Percentiles rank a stretch among this genome's conserved stretches.
Conservation (phyloP, 1,284 basidiomycete species). For the Fistulinella cinereoalba region DNA sequence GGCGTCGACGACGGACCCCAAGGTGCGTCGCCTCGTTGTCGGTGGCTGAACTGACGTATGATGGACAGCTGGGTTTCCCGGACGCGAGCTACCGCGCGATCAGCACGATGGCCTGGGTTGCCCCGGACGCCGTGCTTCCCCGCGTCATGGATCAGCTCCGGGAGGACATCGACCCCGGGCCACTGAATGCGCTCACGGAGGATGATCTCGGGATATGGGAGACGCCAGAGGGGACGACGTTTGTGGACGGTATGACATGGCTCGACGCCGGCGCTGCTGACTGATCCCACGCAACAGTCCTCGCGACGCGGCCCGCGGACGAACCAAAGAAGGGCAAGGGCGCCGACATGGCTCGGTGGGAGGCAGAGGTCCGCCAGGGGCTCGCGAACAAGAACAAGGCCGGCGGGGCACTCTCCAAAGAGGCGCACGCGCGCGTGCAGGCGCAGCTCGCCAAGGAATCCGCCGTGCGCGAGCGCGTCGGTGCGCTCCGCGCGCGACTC, state of each 20-base stretch:
- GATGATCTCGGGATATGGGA: slow-evolving; percentile 81
- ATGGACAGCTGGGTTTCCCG: slow-evolving; percentile 44
- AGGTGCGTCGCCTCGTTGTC: slow-evolving; percentile 35
- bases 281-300: slow-evolving; percentile 44
- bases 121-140: slow-evolving; percentile 66
- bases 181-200: slow-evolving; percentile 63
- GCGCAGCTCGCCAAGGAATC: slow-evolving; percentile 81
- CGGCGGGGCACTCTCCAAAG: slow-evolving; percentile 61
- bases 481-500: slow-evolving; percentile 51
- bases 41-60: neutral
- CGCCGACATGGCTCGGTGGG: slow-evolving; percentile 88
- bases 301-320: slow-evolving; percentile 58
- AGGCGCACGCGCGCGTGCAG: slow-evolving; percentile 76
- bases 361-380: slow-evolving; percentile 84
- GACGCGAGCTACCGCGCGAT: slow-evolving; percentile 75
- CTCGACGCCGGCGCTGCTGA: neutral
- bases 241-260: slow-evolving; percentile 77
- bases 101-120: slow-evolving; percentile 77
- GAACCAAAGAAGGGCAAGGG: slow-evolving; percentile 77
- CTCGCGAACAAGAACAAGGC: slow-evolving; percentile 73
- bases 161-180: slow-evolving; percentile 57
- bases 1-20: slow-evolving; percentile 41
- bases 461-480: slow-evolving; percentile 60
- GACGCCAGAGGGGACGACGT: slow-evolving; percentile 77
- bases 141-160: slow-evolving; percentile 66